Evolutionary conservation across 1,284 basidiomycete genomes (phyloP).

Genomic region (Rhizoctonia solani): DNA sequence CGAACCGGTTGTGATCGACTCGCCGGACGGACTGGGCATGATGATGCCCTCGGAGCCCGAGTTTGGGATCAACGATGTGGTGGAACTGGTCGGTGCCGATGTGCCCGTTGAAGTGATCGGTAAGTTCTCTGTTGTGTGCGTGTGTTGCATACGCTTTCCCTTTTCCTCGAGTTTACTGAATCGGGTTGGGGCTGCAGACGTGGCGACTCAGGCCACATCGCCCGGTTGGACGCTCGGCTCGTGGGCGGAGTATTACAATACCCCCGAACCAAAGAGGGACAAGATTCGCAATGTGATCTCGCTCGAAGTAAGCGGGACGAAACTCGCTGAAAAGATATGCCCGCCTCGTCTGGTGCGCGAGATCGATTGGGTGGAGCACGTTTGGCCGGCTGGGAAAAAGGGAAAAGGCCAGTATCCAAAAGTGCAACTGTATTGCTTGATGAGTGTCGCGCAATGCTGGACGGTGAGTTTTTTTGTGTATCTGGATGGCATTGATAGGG

Average conservation of each 20-base stretch:
- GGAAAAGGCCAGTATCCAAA: slow-evolving; percentile 87
- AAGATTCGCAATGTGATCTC: slow-evolving; percentile 92
- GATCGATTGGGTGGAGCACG: slow-evolving; percentile 95
- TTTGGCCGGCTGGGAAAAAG: slow-evolving; percentile 80
- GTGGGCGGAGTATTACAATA: slow-evolving; percentile 88
- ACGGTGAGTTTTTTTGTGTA: slow-evolving; percentile 61
- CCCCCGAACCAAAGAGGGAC: slow-evolving; percentile 65
- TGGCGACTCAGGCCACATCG: slow-evolving; percentile 77
- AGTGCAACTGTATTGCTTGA: slow-evolving; percentile 94
- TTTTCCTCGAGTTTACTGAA: too few species aligned
- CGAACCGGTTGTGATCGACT: slow-evolving; percentile 76
- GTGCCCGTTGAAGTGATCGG: slow-evolving; percentile 87
- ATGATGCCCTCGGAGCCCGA: slow-evolving; percentile 73
- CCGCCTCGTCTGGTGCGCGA: slow-evolving; percentile 87
- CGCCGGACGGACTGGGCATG: slow-evolving; percentile 80
- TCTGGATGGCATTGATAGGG: background rate
- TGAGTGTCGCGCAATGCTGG: slow-evolving; percentile 87
- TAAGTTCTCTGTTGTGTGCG: slow-evolving; percentile 47
- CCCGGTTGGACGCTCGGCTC: slow-evolving; percentile 85
- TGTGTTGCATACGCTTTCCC: too few species aligned
- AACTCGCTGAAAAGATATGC: slow-evolving; percentile 72
- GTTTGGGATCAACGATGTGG: slow-evolving; percentile 79
- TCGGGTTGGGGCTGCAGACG: too few species aligned
- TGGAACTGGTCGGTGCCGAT: slow-evolving; percentile 75
- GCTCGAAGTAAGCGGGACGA: slow-evolving; percentile 80